A percentile compares a stretch with the other conserved stretches of the same genome.
phyloP scores from a whole-genome alignment of 1,139 yeast genomes.

The Yamadazyma membranifaciens region DNA sequence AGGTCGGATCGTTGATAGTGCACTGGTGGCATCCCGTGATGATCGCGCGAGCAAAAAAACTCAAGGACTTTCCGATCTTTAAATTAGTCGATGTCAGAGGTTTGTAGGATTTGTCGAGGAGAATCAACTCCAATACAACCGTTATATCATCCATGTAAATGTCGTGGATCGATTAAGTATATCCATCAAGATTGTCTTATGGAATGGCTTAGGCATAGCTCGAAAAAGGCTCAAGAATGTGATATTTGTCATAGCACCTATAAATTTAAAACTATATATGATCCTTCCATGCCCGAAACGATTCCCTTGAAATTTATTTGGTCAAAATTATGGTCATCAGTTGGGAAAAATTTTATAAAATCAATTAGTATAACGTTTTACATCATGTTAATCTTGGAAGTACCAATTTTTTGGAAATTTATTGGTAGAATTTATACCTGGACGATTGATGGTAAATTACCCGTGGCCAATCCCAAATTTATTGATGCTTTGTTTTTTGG shows the following conservation, averaged over 20 bases:
- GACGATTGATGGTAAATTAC: slow-evolving; percentile 51
- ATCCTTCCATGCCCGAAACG: slow-evolving; percentile 63
- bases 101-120: slow-evolving; percentile 90
- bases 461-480: slow-evolving; percentile 31
- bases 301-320: slow-evolving; percentile 55
- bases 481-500: slow-evolving; percentile 50
- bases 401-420: slow-evolving; percentile 59
- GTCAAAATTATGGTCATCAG: slow-evolving; percentile 32
- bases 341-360: slow-evolving; percentile 24
- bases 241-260: slow-evolving; percentile 87
- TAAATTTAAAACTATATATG: slow-evolving; percentile 68
- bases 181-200: slow-evolving; percentile 90
- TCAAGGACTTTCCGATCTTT: background rate
- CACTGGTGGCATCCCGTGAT: background rate
- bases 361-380: slow-evolving; percentile 32
- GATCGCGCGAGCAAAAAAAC: background rate
- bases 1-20: no score
- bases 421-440: slow-evolving; percentile 53
- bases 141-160: slow-evolving; percentile 86
- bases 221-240: slow-evolving; percentile 64
- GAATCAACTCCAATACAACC: slow-evolving; percentile 83
- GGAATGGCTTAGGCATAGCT: slow-evolving; percentile 78
- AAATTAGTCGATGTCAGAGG: slow-evolving; percentile 1
- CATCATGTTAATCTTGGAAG: slow-evolving; percentile 41
- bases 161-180: slow-evolving; percentile 89